Base-by-base conservation (phyloP, 2,329 filamentous ascomycete species). In the Aureobasidium sp. region DNA sequence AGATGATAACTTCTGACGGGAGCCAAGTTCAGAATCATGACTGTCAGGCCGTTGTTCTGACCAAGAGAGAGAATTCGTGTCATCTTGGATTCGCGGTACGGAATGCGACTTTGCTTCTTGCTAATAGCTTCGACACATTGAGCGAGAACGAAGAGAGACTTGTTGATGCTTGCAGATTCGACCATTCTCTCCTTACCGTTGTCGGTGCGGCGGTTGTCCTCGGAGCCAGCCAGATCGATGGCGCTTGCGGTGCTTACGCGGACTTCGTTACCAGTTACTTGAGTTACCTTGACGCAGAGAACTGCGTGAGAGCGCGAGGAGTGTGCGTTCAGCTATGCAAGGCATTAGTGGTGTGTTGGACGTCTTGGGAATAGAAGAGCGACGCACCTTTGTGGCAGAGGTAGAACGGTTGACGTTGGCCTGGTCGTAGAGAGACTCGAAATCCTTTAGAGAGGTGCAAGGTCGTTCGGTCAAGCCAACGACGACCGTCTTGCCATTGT, bases 101-200 rank as follows among this genome's bases (percentile, higher is more conserved):
- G 93, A 69, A 97, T 93, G 37, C 93, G 85, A 68, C 75, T 73
- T 64, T 86, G 83, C 69, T 86, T 86, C 71, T 84, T 85, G 70
- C 88, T 89, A 71, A 97, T 97, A 61, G 93, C 93, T 72, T 97
- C 93, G 59, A 97, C 93, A 69, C 93, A 97, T 73, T 96, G 91
- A 47, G 91, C 93, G 53, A 97, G 78, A 19, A 97, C 92, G 70
- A 97, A 97, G 7, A 97, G 80, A 66, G 90, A 95, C 78, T 97
- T 97, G 81, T 97, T 97, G 79, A 97, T 97, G 70, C 90, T 93
- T 0, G 93, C 91, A 42, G 91, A 96, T 75, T 97, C 93, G n/a
- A 96, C 84, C 72, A 97, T 80, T 29, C 93, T 83, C 73, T 96
- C 91, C 73, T 92, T 94, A 69, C 87, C 91, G 73, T 97, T 97